These are phyloP conservation scores for Arxiozyma telluris DNA, from an alignment of 1,139 yeast species.

Conservation along the genomic window DNA sequence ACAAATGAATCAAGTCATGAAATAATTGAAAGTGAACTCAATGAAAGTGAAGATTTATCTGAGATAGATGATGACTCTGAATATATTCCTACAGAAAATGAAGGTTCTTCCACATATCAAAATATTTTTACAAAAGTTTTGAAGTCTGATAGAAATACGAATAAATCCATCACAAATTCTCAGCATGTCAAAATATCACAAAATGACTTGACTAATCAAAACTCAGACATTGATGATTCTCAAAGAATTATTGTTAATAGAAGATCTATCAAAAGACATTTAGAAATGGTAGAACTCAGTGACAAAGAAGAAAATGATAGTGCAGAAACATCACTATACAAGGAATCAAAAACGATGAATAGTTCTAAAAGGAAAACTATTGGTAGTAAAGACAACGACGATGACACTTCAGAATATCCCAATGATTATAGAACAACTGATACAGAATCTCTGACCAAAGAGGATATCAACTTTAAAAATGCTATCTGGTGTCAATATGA, in stretches of 20 bases:
- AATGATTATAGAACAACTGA: constrained; percentile 12
- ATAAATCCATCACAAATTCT: neutral
- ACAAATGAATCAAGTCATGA: neutral
- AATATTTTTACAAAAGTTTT: neutral
- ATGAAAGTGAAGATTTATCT: constrained; percentile 27
- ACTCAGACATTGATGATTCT: constrained; percentile 6
- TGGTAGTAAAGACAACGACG: neutral
- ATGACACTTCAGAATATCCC: constrained; percentile 7
- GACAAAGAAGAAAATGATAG: constrained; percentile 8
- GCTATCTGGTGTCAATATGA: constrained; percentile 33
- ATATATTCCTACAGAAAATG: neutral
- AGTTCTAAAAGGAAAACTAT: neutral
- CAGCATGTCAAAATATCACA: neutral
- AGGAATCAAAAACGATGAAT: neutral
- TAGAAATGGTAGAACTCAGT: constrained; percentile 7
- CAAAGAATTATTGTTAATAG: constrained; percentile 5
- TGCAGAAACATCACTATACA: constrained; percentile 5
- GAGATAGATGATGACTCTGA: constrained; percentile 17
- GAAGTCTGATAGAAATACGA: neutral
- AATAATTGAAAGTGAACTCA: constrained; percentile 21
- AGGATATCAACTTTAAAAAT: constrained; percentile 25
- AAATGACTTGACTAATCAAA: neutral
- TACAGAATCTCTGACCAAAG: constrained; percentile 13
- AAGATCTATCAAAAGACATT: constrained; percentile 5
- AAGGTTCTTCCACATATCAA: neutral